Evolutionary conservation across 495 filamentous ascomycete species (phyloP).

Genomic region (Penicillium ochrochloron): DNA sequence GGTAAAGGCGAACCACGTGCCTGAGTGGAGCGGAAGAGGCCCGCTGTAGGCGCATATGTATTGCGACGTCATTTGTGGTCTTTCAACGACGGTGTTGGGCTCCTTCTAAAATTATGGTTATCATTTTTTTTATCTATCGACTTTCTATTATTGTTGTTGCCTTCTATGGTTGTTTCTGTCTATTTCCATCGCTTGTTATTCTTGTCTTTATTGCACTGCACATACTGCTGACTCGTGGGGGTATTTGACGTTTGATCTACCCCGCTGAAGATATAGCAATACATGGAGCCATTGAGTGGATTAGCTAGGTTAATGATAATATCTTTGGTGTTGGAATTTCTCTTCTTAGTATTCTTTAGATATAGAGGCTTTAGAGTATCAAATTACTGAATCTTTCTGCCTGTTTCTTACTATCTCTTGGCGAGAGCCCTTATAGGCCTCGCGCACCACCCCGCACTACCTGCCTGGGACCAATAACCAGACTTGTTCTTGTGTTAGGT

Average conservation of each 20-base stretch:
- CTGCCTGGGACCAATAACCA: too few species aligned
- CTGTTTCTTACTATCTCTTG: not conserved
- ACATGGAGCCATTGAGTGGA: conserved; percentile 4
- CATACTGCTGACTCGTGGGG: conserved; percentile 4
- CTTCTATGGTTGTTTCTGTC: not conserved
- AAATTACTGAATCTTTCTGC: not conserved
- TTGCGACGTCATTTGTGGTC: conserved; percentile 17
- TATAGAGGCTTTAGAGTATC: not conserved
- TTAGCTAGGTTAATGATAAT: conserved; percentile 9
- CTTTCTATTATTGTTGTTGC: not conserved
- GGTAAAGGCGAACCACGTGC: conserved; percentile 18
- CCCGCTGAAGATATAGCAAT: conserved; percentile 10
- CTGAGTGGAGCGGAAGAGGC: conserved; percentile 4
- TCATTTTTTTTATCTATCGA: not conserved
- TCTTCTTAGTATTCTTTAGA: not conserved
- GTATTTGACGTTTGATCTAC: not conserved
- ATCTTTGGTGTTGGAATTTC: not conserved
- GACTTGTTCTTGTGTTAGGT: not conserved
- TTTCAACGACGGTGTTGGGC: conserved; percentile 21
- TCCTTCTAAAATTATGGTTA: conserved; percentile 3
- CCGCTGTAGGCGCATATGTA: not conserved
- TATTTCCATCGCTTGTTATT: not conserved
- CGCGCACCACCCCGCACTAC: not conserved
- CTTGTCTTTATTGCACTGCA: conserved; percentile 5
- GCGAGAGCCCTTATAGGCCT: not conserved